Conservation (phyloP, 169 alveolate species). For the Plasmodium gonderi region DNA sequence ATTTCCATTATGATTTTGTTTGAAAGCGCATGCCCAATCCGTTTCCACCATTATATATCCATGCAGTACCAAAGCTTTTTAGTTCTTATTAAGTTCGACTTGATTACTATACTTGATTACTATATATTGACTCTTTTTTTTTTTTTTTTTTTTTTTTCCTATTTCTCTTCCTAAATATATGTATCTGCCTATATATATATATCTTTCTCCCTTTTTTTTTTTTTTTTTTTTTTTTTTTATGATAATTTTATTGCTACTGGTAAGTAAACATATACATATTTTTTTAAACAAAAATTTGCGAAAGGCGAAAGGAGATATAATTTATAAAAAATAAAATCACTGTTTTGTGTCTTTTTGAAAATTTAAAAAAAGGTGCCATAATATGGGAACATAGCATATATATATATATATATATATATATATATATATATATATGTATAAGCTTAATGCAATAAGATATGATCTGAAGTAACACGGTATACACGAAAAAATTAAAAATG, state of each 20-base stretch:
- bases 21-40: not conserved
- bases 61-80: not conserved
- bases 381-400: no score
- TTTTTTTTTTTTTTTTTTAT: no score
- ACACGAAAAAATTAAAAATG: not conserved
- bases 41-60: not conserved
- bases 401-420: no score
- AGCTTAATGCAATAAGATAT: no score
- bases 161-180: no score
- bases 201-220: no score
- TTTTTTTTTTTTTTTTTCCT: no score
- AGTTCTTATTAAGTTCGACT: no score
- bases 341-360: not conserved
- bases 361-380: not conserved
- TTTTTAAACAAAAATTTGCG: not conserved
- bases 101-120: no score
- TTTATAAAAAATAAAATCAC: not conserved
- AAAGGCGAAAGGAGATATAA: not conserved
- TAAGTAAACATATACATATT: not conserved
- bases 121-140: no score
- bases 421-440: no score
- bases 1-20: not conserved
- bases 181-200: no score
- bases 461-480: not conserved
- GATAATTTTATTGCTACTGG: not conserved